phyloP scores from a whole-genome alignment of 108 stramenopile species.

The Seminavis robusta region DNA sequence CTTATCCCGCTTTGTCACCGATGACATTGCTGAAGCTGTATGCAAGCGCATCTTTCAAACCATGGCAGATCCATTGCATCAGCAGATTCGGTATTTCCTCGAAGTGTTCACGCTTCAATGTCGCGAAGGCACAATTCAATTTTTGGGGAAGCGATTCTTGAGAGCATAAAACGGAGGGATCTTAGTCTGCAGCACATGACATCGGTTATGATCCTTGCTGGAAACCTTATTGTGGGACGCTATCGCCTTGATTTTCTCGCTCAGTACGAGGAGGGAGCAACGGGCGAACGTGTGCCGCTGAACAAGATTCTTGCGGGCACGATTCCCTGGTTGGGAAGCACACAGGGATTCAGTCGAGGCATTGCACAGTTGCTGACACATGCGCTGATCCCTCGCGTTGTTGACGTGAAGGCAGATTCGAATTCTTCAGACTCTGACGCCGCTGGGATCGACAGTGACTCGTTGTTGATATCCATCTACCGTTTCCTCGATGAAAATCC shows the following conservation, averaged over 20 bases:
- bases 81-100: slow-evolving; percentile 80
- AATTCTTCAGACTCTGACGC: background rate
- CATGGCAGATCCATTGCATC: slow-evolving; percentile 59
- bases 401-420: slow-evolving; percentile 19
- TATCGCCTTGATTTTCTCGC: slow-evolving; percentile 65
- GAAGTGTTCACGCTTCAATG: slow-evolving; percentile 82
- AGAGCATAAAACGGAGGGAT: slow-evolving; percentile 58
- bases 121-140: slow-evolving; percentile 42
- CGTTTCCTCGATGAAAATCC: slow-evolving; percentile 66
- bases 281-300: slow-evolving; percentile 22
- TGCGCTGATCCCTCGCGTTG: slow-evolving; percentile 60
- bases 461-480: slow-evolving; percentile 51
- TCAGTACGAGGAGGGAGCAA: background rate
- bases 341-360: slow-evolving; percentile 82
- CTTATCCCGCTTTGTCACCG: slow-evolving; percentile 63
- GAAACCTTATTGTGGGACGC: slow-evolving; percentile 66
- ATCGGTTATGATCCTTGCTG: slow-evolving; percentile 75
- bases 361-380: slow-evolving; percentile 80
- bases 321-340: slow-evolving; percentile 82
- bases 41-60: slow-evolving; percentile 44
- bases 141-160: slow-evolving; percentile 49
- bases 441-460: slow-evolving; percentile 18
- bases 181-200: slow-evolving; percentile 69
- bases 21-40: slow-evolving; percentile 51
- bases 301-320: slow-evolving; percentile 61